Evolutionary conservation across 225 moss, liverwort and hornwort species (phyloP), one percentile per base, ranked within the genome.

Genomic region (Sphagnum tenellum): DNA sequence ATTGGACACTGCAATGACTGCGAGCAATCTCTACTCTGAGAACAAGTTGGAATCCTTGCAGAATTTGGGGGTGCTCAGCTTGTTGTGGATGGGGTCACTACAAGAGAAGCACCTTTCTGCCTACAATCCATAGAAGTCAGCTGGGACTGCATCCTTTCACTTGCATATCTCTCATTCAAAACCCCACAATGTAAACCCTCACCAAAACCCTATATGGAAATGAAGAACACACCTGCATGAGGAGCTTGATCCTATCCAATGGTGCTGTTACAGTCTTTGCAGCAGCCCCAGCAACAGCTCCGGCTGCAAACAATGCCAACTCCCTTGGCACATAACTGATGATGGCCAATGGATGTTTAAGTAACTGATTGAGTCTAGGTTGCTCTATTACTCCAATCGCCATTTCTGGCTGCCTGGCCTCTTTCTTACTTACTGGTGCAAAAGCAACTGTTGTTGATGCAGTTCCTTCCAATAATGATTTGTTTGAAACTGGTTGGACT

Each of bases 241-340:
- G 78, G 57, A 89, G 85, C 65, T 93, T 93, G 8, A 93, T 79
- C 51, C 93, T 83, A 72, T 93, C 93, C 67, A 93, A 77, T 5
- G 93, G 89, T 59, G 93, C 89, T 50, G 88, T 93, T 52, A 89
- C 79, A 44, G 89, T 89, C 78, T 93, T 93, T 14, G 93, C 89
- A 62, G 84, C 93, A 59, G 88, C 93, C 12, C 93, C 93, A 3
- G 93, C 93, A 59, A 93, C 66, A 64, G 93, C 93, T 63, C 93
- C 93, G 50, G 89, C 93, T 2, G 81, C 29, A 71, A 93, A 93
- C 60, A 93, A 70, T 46, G 89, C 80, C 62, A 93, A 54, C 66
- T 88, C 88, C 64, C 71, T 84, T 52, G 89, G 93, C 47, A 88
- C 84, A 62, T 83, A 77, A 74, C 93, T 89, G 52, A 89, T 5